Conservation (phyloP, 495 filamentous ascomycete species). For the Penicillium mononematosum region DNA sequence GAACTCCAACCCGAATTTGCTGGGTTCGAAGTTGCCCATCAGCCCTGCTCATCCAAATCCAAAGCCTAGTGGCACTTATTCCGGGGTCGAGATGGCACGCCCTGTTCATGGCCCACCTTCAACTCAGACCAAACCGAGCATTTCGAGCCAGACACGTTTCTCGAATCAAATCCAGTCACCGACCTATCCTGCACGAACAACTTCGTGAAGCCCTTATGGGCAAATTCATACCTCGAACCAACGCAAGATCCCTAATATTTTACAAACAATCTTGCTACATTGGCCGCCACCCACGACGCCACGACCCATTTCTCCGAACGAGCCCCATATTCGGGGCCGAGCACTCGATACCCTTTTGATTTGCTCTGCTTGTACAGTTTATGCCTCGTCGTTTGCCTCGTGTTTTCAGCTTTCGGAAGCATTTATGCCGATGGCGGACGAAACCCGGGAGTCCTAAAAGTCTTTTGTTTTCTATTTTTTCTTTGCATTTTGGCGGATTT, state of each 20-base stretch:
- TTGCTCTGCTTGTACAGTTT: conserved; percentile 34
- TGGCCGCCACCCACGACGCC: conserved; percentile 13
- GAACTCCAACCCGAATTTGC: not conserved
- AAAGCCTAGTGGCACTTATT: not conserved
- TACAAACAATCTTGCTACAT: conserved; percentile 10
- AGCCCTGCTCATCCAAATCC: conserved; percentile 2
- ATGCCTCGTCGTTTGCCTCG: conserved; percentile 28
- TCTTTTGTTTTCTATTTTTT: conserved; percentile 20
- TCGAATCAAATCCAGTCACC: not conserved
- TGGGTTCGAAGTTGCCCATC: conserved; percentile 5
- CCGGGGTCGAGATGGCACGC: not conserved
- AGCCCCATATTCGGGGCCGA: conserved; percentile 20
- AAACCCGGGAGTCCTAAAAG: conserved; percentile 31
- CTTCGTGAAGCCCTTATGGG: not conserved
- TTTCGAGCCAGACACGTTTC: not conserved
- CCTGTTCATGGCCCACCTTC: not conserved
- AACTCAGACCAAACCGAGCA: not conserved
- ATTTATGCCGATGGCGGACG: conserved; percentile 28
- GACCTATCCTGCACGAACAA: not conserved
- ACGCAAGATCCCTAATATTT: conserved; percentile 10
- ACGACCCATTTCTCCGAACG: conserved; percentile 23
- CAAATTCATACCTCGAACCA: not conserved
- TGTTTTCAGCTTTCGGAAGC: conserved; percentile 26
- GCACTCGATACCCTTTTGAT: conserved; percentile 34
- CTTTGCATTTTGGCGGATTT: conserved; percentile 20